Evolutionary conservation across 345 rosid species (phyloP).

Genomic region (Combretum micranthum): DNA sequence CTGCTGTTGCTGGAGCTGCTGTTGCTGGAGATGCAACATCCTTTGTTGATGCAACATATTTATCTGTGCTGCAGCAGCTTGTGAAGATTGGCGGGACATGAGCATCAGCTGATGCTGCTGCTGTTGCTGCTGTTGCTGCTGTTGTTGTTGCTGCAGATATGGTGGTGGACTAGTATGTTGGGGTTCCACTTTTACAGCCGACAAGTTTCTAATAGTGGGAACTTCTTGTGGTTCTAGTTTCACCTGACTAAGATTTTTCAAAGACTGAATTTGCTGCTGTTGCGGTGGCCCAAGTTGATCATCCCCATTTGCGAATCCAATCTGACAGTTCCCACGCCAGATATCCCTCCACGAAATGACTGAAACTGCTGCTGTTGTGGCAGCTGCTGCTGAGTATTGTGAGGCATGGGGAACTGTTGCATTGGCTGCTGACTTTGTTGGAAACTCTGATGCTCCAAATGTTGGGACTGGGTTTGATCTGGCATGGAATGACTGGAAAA

Average conservation of each 20-base stretch:
- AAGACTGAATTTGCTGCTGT: constrained; percentile 48
- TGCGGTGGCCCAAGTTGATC: constrained; percentile 62
- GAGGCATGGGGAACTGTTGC: constrained; percentile 54
- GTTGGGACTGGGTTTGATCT: constrained; percentile 70
- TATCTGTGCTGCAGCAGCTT: constrained; percentile 58
- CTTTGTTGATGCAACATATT: constrained; percentile 76
- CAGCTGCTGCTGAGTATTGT: constrained; percentile 35
- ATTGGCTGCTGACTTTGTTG: constrained; percentile 71
- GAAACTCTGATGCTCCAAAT: constrained; percentile 56
- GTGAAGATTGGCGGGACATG: constrained; percentile 82
- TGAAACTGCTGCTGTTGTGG: constrained; percentile 65
- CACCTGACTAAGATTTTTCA: constrained; percentile 58
- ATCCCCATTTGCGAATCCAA: constrained; percentile 66
- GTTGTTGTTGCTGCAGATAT: constrained; percentile 80
- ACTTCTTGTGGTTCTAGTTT: constrained; percentile 75
- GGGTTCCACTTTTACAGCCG: constrained; percentile 74
- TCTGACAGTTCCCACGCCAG: constrained; percentile 72
- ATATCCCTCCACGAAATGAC: constrained; percentile 52
- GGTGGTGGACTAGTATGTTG: constrained; percentile 70
- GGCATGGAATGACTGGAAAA: constrained; percentile 54
- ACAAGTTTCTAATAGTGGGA: constrained; percentile 50
- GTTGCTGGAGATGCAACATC: constrained; percentile 64
- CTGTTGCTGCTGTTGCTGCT: constrained; percentile 54
- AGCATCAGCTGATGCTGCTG: constrained; percentile 69
- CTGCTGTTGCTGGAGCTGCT: constrained; percentile 61